Evolutionary conservation across 106 monocot species (phyloP).

Genomic region (Triglochin maritima): DNA sequence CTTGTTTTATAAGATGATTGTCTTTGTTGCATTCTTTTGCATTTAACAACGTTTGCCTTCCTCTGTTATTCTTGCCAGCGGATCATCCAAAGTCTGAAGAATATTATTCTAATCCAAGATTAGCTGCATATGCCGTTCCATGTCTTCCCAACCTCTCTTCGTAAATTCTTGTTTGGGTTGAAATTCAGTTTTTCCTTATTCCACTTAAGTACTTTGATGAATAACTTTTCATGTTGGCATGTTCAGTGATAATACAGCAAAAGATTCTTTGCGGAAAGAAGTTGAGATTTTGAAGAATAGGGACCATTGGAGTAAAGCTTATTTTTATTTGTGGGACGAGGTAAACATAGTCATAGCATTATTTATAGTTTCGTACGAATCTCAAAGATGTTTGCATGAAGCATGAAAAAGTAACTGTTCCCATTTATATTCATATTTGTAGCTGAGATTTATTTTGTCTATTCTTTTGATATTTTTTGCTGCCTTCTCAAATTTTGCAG

Average conservation of each 20-base stretch:
- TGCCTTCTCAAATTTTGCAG: too few relatives aligned
- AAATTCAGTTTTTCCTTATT: background rate
- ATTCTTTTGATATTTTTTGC: too few relatives aligned
- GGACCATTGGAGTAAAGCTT: conserved; percentile 92
- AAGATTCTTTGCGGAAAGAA: conserved; percentile 66
- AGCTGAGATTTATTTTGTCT: too few relatives aligned
- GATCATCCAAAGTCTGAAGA: conserved; percentile 90
- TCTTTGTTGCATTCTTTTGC: background rate
- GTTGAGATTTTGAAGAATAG: conserved; percentile 78
- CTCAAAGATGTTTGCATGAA: too few relatives aligned
- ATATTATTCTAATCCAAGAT: conserved; percentile 92
- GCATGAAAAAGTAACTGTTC: too few relatives aligned
- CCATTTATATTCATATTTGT: too few relatives aligned
- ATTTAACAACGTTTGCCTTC: background rate
- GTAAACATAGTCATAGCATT: conserved; percentile 16
- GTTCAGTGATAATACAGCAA: conserved; percentile 58
- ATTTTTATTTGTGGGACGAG: conserved; percentile 99
- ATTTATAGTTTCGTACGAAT: too few relatives aligned
- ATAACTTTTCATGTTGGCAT: conserved; percentile 16
- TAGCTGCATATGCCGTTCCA: conserved; percentile 97
- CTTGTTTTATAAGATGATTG: background rate
- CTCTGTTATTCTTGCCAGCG: conserved; percentile 37
- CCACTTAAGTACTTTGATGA: background rate
- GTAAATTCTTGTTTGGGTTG: conserved; percentile 21
- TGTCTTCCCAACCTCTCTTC: conserved; percentile 67